Evolutionary conservation across 306 rosid genomes (phyloP).

Genomic region (Canavalia gladiata): DNA sequence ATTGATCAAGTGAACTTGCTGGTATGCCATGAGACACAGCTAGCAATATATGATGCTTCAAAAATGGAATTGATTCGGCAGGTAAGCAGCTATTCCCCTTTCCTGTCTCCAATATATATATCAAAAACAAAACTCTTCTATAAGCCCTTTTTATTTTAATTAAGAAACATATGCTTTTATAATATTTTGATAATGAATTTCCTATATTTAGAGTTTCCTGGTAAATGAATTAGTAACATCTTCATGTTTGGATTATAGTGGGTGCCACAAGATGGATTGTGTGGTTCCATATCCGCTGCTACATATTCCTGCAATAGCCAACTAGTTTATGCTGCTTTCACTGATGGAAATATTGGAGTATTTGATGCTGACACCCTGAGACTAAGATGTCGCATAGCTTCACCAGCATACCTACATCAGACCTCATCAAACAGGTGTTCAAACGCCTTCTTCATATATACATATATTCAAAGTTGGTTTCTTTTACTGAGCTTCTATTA

Average conservation of each 20-base stretch:
- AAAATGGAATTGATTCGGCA: slow-evolving; percentile 56
- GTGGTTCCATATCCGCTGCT: slow-evolving; percentile 65
- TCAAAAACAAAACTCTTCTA: too few species aligned
- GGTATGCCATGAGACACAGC: slow-evolving; percentile 60
- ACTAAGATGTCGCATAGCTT: slow-evolving; percentile 67
- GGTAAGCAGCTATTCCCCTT: slow-evolving; percentile 36
- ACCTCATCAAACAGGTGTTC: slow-evolving; percentile 56
- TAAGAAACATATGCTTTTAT: background rate
- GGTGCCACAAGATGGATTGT: slow-evolving; percentile 68
- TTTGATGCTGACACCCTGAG: slow-evolving; percentile 70
- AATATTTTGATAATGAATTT: background rate
- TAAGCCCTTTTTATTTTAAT: background rate
- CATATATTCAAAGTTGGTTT: background rate
- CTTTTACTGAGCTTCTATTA: background rate
- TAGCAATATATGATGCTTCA: slow-evolving; percentile 61
- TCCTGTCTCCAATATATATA: background rate
- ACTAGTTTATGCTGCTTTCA: slow-evolving; percentile 64
- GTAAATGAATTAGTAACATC: background rate
- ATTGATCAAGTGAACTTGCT: slow-evolving; percentile 59
- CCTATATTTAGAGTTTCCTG: background rate
- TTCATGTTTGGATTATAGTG: slow-evolving; percentile 56
- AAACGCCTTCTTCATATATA: background rate
- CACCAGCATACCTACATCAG: slow-evolving; percentile 61
- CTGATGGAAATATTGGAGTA: slow-evolving; percentile 74
- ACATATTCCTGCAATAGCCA: slow-evolving; percentile 70